Evolutionary conservation across 306 rosid species (phyloP), one percentile per base, ranked within the genome.

Genomic region (Oemleria cerasiformis): DNA sequence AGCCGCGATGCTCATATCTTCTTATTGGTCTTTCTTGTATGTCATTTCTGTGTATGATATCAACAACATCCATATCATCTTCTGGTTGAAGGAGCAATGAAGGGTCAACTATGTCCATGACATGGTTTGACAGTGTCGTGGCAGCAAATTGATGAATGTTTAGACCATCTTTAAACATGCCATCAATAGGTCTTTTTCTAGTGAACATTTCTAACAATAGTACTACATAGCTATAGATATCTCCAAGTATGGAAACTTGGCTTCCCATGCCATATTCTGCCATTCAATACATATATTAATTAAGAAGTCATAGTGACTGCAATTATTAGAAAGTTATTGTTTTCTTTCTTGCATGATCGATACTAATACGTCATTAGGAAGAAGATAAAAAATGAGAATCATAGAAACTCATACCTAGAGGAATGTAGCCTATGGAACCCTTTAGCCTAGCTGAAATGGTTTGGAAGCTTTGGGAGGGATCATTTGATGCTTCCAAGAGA

Each of bases 221-320:
- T 8, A 82, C 34, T 48, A 79, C 83, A 8, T 75, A 82, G 71
- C 86, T 79, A 36, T 40, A n/a, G n/a, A n/a, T n/a, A n/a, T n/a
- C n/a, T n/a, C n/a, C n/a, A n/a, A n/a, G n/a, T n/a, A n/a, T n/a
- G 9, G 79, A 79, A 63, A 73, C 49, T 55, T 67, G 79, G 30
- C 77, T 64, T 34, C 86, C 79, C 45, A 71, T 73, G 55, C 77
- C 79, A 42, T 79, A 83, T 59, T 79, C 84, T 76, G 53, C 60
- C 57, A 56, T 62, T 56, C 15, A 48, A 51, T 10, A 19, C 38
- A 53, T 1, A 14, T 13, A 54, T 53, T 50, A 38, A 42, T n/a
- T n/a, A n/a, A n/a, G n/a, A n/a, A n/a, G n/a, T n/a, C n/a, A n/a
- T n/a, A n/a, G n/a, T n/a, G n/a, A n/a, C n/a, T n/a, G n/a, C n/a